A percentile compares a stretch with the other conserved stretches of the same genome.
Conservation (phyloP, 2,329 filamentous ascomycete genomes). For the Incumbomyces lentus region DNA sequence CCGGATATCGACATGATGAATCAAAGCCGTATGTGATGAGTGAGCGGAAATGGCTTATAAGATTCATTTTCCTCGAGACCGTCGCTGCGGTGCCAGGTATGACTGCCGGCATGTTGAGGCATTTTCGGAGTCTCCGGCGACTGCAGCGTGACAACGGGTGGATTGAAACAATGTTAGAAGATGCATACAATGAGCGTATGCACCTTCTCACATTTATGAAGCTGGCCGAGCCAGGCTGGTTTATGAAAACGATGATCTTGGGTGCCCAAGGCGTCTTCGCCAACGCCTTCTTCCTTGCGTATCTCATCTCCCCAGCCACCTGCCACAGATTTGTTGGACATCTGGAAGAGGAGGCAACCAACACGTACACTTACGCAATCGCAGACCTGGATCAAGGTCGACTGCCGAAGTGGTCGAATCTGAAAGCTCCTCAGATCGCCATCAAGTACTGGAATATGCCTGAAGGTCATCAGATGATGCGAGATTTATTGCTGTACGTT, state of each 20-base stretch:
- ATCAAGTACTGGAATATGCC: conserved; percentile 92
- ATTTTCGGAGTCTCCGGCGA: conserved; percentile 70
- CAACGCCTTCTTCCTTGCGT: conserved; percentile 82
- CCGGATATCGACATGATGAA: conserved; percentile 65
- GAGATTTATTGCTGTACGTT: conserved; percentile 77
- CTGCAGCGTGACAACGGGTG: conserved; percentile 92
- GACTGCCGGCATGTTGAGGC: conserved; percentile 89
- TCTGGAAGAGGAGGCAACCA: conserved; percentile 90
- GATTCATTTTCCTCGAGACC: conserved; percentile 88
- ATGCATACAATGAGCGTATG: conserved; percentile 90
- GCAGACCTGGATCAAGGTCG: conserved; percentile 76
- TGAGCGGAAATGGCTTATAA: conserved; percentile 78
- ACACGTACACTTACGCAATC: conserved; percentile 87
- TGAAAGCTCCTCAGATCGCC: conserved; percentile 78
- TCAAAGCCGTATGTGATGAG: conserved; percentile 58
- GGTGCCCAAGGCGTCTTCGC: conserved; percentile 94
- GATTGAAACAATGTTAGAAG: conserved; percentile 85
- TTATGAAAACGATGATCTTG: conserved; percentile 87
- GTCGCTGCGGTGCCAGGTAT: conserved; percentile 94
- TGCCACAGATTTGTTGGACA: conserved; percentile 96
- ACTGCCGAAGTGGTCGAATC: conserved; percentile 69
- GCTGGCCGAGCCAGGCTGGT: conserved; percentile 72
- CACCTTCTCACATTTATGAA: conserved; percentile 88
- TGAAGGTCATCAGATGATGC: conserved; percentile 70
- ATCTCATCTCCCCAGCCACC: conserved; percentile 74